Evolutionary conservation across 352 stramenopile genomes (phyloP).

Genomic region (Plasmopara halstedii): DNA sequence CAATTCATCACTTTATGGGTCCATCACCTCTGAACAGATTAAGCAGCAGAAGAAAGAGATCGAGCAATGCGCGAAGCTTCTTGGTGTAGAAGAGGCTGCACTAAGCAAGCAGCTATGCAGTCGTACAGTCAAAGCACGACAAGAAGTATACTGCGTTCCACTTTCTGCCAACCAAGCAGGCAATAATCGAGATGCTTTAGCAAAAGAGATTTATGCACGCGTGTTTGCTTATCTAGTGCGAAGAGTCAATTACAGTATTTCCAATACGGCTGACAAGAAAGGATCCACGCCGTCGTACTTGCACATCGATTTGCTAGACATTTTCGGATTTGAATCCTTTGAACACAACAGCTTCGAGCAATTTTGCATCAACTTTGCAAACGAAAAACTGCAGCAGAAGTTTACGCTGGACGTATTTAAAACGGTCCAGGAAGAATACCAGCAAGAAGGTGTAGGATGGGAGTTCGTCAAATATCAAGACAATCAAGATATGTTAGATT

Average conservation of each 20-base stretch:
- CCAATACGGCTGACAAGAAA: constrained; percentile 26
- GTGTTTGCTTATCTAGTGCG: constrained; percentile 94
- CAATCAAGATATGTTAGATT: constrained; percentile 87
- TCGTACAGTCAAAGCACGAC: constrained; percentile 69
- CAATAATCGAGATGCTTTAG: constrained; percentile 90
- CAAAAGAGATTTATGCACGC: constrained; percentile 92
- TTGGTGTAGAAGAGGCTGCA: constrained; percentile 58
- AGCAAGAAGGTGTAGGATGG: constrained; percentile 62
- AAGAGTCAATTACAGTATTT: constrained; percentile 79
- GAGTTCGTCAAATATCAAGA: constrained; percentile 82
- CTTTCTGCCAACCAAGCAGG: constrained; percentile 61
- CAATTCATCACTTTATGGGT: constrained; percentile 5
- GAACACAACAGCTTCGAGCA: constrained; percentile 92
- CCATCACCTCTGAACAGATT: constrained; percentile 27
- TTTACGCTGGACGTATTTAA: constrained; percentile 85
- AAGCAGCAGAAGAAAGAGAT: constrained; percentile 54
- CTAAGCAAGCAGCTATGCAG: constrained; percentile 70
- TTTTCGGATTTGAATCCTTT: constrained; percentile 97
- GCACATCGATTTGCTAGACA: constrained; percentile 94
- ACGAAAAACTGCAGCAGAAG: constrained; percentile 92
- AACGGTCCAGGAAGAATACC: constrained; percentile 81
- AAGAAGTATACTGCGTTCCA: constrained; percentile 79
- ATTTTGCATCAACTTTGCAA: constrained; percentile 95
- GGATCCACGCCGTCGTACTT: constrained; percentile 34
- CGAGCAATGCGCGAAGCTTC: constrained; percentile 44